phyloP scores from a whole-genome alignment of 2,329 filamentous ascomycete species.

The Neospermospora avenae region DNA sequence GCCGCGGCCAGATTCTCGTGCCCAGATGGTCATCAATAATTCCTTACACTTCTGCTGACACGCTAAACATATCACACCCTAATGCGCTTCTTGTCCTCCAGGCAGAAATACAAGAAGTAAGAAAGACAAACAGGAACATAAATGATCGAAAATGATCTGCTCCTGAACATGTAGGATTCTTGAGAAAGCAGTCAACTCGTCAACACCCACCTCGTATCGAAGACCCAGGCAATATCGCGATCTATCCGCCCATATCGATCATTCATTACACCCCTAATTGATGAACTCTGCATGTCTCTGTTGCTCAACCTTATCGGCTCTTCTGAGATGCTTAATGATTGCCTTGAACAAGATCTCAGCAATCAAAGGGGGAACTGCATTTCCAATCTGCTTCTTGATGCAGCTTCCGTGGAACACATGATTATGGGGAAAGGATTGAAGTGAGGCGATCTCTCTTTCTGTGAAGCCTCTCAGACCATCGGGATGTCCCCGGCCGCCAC shows the following conservation, averaged over 20 bases:
- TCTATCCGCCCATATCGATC: not conserved
- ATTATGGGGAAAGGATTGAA: constrained; percentile 65
- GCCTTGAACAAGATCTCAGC: constrained; percentile 42
- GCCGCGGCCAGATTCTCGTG: too few relatives aligned
- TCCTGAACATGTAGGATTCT: too few relatives aligned
- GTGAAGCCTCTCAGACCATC: constrained; percentile 61
- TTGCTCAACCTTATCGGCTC: constrained; percentile 10
- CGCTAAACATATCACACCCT: too few relatives aligned
- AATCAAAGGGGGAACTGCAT: constrained; percentile 67
- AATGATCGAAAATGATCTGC: too few relatives aligned
- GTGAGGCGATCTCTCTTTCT: constrained; percentile 57
- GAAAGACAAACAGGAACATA: too few relatives aligned
- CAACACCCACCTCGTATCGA: too few relatives aligned
- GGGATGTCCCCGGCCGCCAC: constrained; percentile 59
- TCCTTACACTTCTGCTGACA: too few relatives aligned
- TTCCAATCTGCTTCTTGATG: constrained; percentile 67
- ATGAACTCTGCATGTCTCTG: not conserved
- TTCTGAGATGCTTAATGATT: constrained; percentile 36
- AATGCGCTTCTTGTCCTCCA: too few relatives aligned
- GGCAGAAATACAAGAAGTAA: too few relatives aligned
- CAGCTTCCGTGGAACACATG: constrained; percentile 52
- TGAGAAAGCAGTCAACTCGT: too few relatives aligned
- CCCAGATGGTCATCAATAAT: too few relatives aligned
- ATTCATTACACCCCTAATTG: not conserved
- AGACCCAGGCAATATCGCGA: too few relatives aligned